phyloP scores from a whole-genome alignment of 805 yeast genomes.

The Candida taoyuanica region DNA sequence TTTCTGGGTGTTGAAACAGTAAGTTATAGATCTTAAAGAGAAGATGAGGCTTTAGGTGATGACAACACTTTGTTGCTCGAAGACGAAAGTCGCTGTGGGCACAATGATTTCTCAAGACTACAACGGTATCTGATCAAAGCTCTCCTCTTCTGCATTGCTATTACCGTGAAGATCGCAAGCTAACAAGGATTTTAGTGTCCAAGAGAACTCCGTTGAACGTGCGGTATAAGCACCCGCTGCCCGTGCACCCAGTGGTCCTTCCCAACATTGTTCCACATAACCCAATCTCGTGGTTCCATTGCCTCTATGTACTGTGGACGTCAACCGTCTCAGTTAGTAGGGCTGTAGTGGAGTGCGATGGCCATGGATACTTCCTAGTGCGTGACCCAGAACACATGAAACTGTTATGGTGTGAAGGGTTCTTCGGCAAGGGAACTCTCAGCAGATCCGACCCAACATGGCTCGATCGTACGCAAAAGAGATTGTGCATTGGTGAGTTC shows the following conservation, averaged over 20 bases:
- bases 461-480: slow-evolving; percentile 57
- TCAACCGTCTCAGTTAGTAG: slow-evolving; percentile 18
- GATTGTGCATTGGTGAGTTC: slow-evolving; percentile 44
- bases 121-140: slow-evolving; percentile 85
- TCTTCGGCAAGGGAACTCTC: slow-evolving; percentile 87
- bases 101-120: slow-evolving; percentile 82
- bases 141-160: not conserved
- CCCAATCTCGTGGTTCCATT: slow-evolving; percentile 59
- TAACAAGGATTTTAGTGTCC: slow-evolving; percentile 29
- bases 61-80: slow-evolving; percentile 38
- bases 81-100: slow-evolving; percentile 53
- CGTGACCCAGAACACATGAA: slow-evolving; percentile 41
- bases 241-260: slow-evolving; percentile 44
- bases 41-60: slow-evolving; percentile 20
- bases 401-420: slow-evolving; percentile 76
- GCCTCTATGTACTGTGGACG: slow-evolving; percentile 32
- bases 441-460: slow-evolving; percentile 94
- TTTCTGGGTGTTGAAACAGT: not conserved
- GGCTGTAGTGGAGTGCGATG: slow-evolving; percentile 31
- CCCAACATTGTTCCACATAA: slow-evolving; percentile 60
- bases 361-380: slow-evolving; percentile 31
- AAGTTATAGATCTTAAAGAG: not conserved
- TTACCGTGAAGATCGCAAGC: slow-evolving; percentile 3
- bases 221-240: slow-evolving; percentile 51
- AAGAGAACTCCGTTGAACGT: slow-evolving; percentile 27